phyloP scores from a whole-genome alignment of 1,139 yeast species.

The Kodamaea sp. region DNA sequence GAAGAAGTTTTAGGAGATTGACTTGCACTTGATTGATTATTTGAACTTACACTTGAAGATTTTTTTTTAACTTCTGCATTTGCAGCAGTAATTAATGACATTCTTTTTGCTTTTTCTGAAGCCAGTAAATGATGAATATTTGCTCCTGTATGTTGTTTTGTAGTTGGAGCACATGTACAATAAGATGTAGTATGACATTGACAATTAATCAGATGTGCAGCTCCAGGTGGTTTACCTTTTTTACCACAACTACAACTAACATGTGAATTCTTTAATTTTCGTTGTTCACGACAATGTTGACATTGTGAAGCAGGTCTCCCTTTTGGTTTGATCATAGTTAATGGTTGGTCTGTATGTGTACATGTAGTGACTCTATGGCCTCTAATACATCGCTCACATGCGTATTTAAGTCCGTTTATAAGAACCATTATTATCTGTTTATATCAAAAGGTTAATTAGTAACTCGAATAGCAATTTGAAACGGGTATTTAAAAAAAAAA shows the following conservation, averaged over 20 bases:
- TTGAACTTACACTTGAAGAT: conserved; percentile 3
- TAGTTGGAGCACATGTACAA: conserved; percentile 54
- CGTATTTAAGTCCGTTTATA: conserved; percentile 88
- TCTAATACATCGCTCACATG: conserved; percentile 92
- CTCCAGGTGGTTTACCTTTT: conserved; percentile 43
- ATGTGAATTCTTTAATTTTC: conserved; percentile 68
- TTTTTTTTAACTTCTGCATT: conserved; percentile 17
- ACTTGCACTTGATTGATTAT: neutral
- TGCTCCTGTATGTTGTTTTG: conserved; percentile 10
- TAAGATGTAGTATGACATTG: conserved; percentile 51
- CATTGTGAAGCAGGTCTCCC: conserved; percentile 96
- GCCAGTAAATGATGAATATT: conserved; percentile 17
- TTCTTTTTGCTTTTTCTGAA: conserved; percentile 30
- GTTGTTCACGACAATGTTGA: conserved; percentile 75
- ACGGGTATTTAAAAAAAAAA: neutral
- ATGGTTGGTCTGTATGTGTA: conserved; percentile 84
- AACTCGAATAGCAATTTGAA: neutral
- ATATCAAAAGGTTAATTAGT: neutral
- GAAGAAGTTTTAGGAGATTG: conserved; percentile 2
- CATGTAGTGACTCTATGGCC: conserved; percentile 96
- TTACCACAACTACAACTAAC: conserved; percentile 73
- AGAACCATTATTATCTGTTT: conserved; percentile 58
- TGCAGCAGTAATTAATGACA: conserved; percentile 22
- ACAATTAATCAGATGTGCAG: conserved; percentile 48
- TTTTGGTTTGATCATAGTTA: conserved; percentile 90